These are phyloP conservation scores for Podospora bellae-mahoneyi DNA, from an alignment of 495 filamentous ascomycete genomes.

Conservation along the genomic window DNA sequence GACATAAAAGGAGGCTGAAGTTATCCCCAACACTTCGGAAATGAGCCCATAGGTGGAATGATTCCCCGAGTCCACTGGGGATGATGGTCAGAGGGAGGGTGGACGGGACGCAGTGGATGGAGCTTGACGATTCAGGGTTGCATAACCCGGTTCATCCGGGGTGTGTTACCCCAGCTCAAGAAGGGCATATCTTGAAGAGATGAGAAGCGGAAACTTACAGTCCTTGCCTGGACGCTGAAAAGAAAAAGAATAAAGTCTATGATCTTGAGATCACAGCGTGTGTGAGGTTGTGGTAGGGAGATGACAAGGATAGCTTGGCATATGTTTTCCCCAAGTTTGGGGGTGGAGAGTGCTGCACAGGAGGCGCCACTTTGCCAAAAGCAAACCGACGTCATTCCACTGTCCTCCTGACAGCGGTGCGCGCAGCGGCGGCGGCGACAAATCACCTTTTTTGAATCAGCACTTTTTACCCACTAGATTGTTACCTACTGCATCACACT, in stretches of 20 bases:
- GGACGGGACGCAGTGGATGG: neutral
- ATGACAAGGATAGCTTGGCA: neutral
- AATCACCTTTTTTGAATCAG: too few relatives aligned
- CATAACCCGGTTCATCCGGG: neutral
- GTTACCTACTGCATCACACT: too few relatives aligned
- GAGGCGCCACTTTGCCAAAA: neutral
- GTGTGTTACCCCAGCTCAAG: too few relatives aligned
- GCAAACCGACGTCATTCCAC: constrained; percentile 29
- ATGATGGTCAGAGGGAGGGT: neutral
- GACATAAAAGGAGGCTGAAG: neutral
- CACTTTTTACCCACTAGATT: too few relatives aligned
- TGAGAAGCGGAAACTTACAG: neutral
- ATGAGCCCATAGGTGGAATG: constrained; percentile 4
- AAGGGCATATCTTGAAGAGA: neutral
- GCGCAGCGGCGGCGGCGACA: neutral
- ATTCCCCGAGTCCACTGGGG: neutral
- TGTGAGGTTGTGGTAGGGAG: too few relatives aligned
- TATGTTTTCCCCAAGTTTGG: neutral
- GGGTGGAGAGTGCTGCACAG: neutral
- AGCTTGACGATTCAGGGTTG: neutral
- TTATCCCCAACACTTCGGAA: constrained; percentile 8
- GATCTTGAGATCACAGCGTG: neutral
- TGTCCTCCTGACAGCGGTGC: neutral
- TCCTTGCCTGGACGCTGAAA: too few relatives aligned
- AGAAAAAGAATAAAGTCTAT: neutral